Conservation (phyloP, 345 rosid genomes). For the Alliaria petiolata region DNA sequence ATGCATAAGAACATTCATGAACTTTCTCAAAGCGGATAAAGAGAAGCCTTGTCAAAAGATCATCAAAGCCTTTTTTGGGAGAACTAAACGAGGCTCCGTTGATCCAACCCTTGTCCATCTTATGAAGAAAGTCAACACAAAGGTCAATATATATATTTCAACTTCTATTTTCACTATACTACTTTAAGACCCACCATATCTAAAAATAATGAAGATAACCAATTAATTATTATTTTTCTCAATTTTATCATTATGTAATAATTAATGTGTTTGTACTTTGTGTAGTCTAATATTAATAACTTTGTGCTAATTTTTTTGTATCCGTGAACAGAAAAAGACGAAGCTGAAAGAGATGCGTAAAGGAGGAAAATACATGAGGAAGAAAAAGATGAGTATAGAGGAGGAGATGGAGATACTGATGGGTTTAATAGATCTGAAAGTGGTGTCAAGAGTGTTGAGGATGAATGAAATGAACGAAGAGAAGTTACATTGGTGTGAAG, state of each 20-base stretch:
- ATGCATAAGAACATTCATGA: slow-evolving; percentile 87
- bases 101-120: slow-evolving; percentile 81
- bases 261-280: neutral
- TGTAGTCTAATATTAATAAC: neutral
- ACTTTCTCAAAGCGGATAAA: slow-evolving; percentile 86
- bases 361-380: slow-evolving; percentile 66
- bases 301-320: neutral
- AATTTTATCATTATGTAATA: neutral
- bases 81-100: slow-evolving; percentile 55
- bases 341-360: slow-evolving; percentile 80
- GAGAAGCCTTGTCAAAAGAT: slow-evolving; percentile 64
- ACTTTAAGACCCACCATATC: neutral
- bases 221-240: neutral
- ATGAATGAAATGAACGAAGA: slow-evolving; percentile 67
- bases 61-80: slow-evolving; percentile 64
- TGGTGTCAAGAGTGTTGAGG: slow-evolving; percentile 89
- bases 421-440: slow-evolving; percentile 85
- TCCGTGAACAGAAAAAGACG: slow-evolving; percentile 56
- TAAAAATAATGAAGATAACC: too few relatives aligned
- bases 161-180: neutral
- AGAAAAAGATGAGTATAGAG: slow-evolving; percentile 56
- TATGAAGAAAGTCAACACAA: slow-evolving; percentile 77
- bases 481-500: slow-evolving; percentile 93
- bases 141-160: slow-evolving; percentile 41
- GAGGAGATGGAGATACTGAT: slow-evolving; percentile 86